A percentile compares a stretch with the other conserved stretches of the same genome.
phyloP scores from a whole-genome alignment of 2,329 filamentous ascomycete species.

The Juglanconis sp. region DNA sequence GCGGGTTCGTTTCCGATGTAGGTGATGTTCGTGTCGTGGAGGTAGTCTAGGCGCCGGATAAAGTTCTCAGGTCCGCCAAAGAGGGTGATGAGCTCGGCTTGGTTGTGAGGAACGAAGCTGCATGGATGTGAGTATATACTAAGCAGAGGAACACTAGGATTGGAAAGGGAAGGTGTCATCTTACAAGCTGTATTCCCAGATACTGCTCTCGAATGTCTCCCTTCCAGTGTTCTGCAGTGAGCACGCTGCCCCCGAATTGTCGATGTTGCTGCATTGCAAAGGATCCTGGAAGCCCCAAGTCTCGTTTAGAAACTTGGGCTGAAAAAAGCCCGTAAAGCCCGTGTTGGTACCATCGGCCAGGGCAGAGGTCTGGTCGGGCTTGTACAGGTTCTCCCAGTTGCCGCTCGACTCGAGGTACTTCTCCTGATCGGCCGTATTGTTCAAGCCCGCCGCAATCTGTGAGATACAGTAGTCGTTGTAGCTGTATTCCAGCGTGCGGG shows the following conservation, averaged over 20 bases:
- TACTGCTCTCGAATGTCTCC: slow-evolving; percentile 70
- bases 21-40: slow-evolving; percentile 62
- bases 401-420: slow-evolving; percentile 58
- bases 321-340: slow-evolving; percentile 67
- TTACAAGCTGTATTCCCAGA: slow-evolving; percentile 72
- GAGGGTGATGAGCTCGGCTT: slow-evolving; percentile 50
- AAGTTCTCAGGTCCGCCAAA: slow-evolving; percentile 60
- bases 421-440: slow-evolving; percentile 50
- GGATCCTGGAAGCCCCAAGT: slow-evolving; percentile 70
- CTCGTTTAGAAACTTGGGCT: slow-evolving; percentile 63
- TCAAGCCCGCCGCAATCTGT: slow-evolving; percentile 57
- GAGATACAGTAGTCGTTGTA: slow-evolving; percentile 74
- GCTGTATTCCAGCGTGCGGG: slow-evolving; percentile 72
- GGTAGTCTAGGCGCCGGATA: slow-evolving; percentile 56
- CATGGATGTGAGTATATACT: neutral
- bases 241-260: slow-evolving; percentile 53
- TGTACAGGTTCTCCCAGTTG: slow-evolving; percentile 69
- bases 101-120: slow-evolving; percentile 53
- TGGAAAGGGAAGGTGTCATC: slow-evolving; percentile 17
- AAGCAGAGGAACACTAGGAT: neutral
- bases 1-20: slow-evolving; percentile 57
- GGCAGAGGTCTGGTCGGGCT: slow-evolving; percentile 52
- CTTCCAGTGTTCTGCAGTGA: slow-evolving; percentile 57
- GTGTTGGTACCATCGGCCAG: slow-evolving; percentile 52
- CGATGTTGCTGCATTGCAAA: slow-evolving; percentile 55